Base-by-base conservation (phyloP, 257 asterid genomes). In the Hygrophila difformis region DNA sequence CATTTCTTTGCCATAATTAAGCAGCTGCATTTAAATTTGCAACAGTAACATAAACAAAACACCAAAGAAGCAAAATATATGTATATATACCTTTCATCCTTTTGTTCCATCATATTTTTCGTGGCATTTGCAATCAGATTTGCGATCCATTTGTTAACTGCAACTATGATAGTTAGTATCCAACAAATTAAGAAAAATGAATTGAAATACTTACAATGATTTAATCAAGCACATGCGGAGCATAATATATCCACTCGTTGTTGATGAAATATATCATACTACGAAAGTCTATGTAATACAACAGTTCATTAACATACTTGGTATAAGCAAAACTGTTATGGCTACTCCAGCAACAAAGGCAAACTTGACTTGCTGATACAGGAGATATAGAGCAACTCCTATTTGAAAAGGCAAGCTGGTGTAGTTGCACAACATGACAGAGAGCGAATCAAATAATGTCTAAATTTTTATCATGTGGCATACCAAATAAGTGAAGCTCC, bases 101-200 rank as follows among this genome's bases (percentile, higher is more conserved):
- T 89, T 56, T 85, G 94, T 71, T 89, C 92, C 98, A 89, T 89
- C 98, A 89, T 82, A 43, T 39, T 75, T 60, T 66, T 68, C 18
- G 98, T 89, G 38, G 96, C 98, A 53, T 63, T 69, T 51, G 96
- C 94, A 43, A 89, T 89, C 69, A 79, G 57, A 66, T 85, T 66
- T 1, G 98, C 98, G n/a, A 89, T 89, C 96, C 98, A 89, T 69
- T 89, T 89, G 74, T 89, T 89, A 43, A 89, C 98, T 89, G 63
- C 17, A 10, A 50, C 44, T 16, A 45, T 16, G 43, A 12, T 52
- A 10, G 36, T 47, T 42, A 38, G 29, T 22, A 45, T 50, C 52
- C 40, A 33, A 55, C 55, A 42, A 35, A 40, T 21, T 44, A 53
- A 16, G 19, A 43, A 35, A 10, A 24, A 24, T 15, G 45, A 49